phyloP scores from a whole-genome alignment of 2,329 filamentous ascomycete species.

The Nannizzia gypsea region DNA sequence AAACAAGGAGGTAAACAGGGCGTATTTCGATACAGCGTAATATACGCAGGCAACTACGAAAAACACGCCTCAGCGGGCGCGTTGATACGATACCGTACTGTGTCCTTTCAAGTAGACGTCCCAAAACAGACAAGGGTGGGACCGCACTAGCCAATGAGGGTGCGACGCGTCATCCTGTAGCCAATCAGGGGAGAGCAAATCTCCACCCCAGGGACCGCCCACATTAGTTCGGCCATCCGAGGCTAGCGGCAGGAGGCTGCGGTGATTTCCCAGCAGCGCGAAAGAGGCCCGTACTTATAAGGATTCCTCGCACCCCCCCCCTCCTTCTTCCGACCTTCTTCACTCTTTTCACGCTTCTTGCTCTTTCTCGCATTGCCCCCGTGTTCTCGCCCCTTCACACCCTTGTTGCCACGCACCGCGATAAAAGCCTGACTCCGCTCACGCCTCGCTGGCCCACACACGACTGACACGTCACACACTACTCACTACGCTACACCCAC shows the following conservation, averaged over 20 bases:
- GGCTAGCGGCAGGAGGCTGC: slow-evolving; percentile 27
- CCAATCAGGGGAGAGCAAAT: slow-evolving; percentile 25
- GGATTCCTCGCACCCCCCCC: slow-evolving; percentile 30
- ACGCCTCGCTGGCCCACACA: background rate
- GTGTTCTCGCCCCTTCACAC: slow-evolving; percentile 13
- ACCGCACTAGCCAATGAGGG: slow-evolving; percentile 19
- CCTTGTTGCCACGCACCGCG: slow-evolving; percentile 9
- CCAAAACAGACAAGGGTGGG: slow-evolving; percentile 12
- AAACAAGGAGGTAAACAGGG: background rate
- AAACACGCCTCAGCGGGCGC: background rate
- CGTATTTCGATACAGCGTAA: background rate
- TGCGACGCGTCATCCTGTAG: slow-evolving; percentile 16
- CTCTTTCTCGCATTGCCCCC: slow-evolving; percentile 9
- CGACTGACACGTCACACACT: slow-evolving; percentile 6
- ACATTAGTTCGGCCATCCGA: slow-evolving; percentile 26
- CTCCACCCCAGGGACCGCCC: slow-evolving; percentile 24
- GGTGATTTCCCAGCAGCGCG: slow-evolving; percentile 20
- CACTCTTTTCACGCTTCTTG: slow-evolving; percentile 22
- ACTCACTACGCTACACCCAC: slow-evolving; percentile 8
- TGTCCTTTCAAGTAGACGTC: background rate
- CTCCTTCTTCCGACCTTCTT: slow-evolving; percentile 23
- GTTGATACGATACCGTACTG: background rate
- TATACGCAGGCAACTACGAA: background rate
- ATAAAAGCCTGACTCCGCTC: background rate
- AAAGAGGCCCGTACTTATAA: slow-evolving; percentile 29